phyloP scores from a whole-genome alignment of 306 rosid genomes.

The Cicer chorassanicum region DNA sequence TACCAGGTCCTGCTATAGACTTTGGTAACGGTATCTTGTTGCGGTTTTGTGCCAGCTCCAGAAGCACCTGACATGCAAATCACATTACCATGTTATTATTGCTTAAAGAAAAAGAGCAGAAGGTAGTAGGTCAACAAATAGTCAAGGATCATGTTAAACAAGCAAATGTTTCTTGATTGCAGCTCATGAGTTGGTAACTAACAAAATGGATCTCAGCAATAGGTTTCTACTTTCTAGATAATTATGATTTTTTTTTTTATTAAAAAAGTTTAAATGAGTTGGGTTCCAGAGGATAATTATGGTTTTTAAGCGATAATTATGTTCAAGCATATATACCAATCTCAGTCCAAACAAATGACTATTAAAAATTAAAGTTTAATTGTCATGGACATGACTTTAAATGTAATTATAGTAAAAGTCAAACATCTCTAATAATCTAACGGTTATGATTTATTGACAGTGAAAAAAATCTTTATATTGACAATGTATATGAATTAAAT shows the following conservation, averaged over 20 bases:
- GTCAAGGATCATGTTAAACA: slow-evolving; percentile 6
- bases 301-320: neutral
- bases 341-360: slow-evolving; percentile 4
- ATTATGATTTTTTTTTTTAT: neutral
- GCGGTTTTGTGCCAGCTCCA: slow-evolving; percentile 81
- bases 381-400: no score
- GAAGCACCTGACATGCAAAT: slow-evolving; percentile 59
- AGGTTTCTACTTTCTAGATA: slow-evolving; percentile 12
- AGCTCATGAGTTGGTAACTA: slow-evolving; percentile 17
- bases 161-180: neutral
- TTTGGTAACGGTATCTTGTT: slow-evolving; percentile 81
- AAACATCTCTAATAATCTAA: no score
- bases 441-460: no score
- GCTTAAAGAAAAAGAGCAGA: neutral
- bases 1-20: slow-evolving; percentile 68
- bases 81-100: slow-evolving; percentile 28
- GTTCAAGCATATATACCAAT: neutral
- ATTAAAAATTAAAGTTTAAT: no score
- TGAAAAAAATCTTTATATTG: no score
- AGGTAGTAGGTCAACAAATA: neutral
- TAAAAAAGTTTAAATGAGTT: no score
- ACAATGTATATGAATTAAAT: neutral
- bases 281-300: no score
- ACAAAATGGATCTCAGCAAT: neutral
- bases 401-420: no score